A percentile compares a stretch with the other conserved stretches of the same genome.
phyloP scores from a whole-genome alignment of 495 filamentous ascomycete species.

The Penicillium goetzii region DNA sequence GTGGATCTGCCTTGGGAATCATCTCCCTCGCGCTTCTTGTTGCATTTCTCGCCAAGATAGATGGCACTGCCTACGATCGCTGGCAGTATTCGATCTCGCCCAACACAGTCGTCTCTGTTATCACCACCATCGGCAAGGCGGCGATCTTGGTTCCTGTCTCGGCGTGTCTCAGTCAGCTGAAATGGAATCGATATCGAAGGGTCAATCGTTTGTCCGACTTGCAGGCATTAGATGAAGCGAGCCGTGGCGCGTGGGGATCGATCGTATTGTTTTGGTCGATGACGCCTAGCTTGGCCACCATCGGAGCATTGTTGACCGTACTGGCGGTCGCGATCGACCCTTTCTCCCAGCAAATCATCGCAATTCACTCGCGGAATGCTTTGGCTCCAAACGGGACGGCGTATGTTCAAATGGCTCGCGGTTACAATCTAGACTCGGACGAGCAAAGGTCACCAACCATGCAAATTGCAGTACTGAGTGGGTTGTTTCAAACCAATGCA shows the following conservation, averaged over 20 bases:
- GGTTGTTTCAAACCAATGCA: constrained; percentile 1
- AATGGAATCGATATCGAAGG: neutral
- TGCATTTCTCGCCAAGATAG: neutral
- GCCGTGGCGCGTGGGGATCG: neutral
- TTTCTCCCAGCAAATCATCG: neutral
- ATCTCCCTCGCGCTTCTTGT: neutral
- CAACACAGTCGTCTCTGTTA: neutral
- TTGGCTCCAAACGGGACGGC: neutral
- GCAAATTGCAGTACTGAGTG: neutral
- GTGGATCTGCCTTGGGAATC: neutral
- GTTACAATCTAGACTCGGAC: neutral
- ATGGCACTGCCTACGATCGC: neutral
- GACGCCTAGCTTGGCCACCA: neutral
- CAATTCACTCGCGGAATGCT: neutral
- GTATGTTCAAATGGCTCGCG: neutral
- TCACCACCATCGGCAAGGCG: neutral
- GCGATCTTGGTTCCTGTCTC: constrained; percentile 1
- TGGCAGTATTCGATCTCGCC: constrained; percentile 1
- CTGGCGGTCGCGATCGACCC: neutral
- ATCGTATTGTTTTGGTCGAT: neutral
- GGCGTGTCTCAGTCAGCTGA: neutral
- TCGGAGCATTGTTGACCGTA: neutral
- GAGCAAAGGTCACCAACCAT: neutral
- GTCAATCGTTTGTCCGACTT: neutral
- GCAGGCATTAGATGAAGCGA: neutral